A percentile compares a stretch with the other conserved stretches of the same genome.
Conservation (phyloP, 306 rosid genomes). For the Sicyos edulis region DNA sequence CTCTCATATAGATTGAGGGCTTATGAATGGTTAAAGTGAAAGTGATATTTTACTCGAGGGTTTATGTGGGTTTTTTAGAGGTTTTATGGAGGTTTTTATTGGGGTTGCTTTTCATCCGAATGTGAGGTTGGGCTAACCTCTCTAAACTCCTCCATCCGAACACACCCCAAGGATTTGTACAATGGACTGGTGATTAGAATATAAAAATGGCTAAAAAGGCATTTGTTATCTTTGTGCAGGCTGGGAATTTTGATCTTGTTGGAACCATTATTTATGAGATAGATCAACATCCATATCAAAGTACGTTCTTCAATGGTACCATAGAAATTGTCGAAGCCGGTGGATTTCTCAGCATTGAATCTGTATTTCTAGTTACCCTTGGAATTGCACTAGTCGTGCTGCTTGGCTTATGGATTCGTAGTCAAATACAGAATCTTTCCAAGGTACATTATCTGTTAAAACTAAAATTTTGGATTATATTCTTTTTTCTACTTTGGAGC, state of each 20-base stretch:
- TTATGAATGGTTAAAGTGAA: too few species aligned
- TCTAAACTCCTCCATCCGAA: too few species aligned
- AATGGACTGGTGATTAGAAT: too few species aligned
- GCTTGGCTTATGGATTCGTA: constrained; percentile 67
- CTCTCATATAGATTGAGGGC: too few species aligned
- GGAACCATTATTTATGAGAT: constrained; percentile 78
- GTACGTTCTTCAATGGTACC: constrained; percentile 82
- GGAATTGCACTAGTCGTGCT: constrained; percentile 74
- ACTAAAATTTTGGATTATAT: background rate
- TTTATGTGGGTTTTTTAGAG: too few species aligned
- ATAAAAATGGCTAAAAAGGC: background rate
- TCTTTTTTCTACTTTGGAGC: background rate
- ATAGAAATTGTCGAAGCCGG: constrained; percentile 82
- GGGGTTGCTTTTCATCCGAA: too few species aligned
- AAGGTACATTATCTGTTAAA: constrained; percentile 46
- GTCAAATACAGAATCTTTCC: constrained; percentile 77
- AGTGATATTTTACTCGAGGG: too few species aligned
- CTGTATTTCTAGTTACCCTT: constrained; percentile 30
- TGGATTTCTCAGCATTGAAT: constrained; percentile 63
- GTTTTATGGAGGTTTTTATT: too few species aligned
- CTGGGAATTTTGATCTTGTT: constrained; percentile 86
- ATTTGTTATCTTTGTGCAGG: constrained; percentile 41
- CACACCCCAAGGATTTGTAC: too few species aligned
- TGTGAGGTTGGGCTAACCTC: too few species aligned
- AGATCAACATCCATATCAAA: constrained; percentile 71